Evolutionary conservation across 202 grass and related monocot species (phyloP).

Genomic region (Eragrostis tef): DNA sequence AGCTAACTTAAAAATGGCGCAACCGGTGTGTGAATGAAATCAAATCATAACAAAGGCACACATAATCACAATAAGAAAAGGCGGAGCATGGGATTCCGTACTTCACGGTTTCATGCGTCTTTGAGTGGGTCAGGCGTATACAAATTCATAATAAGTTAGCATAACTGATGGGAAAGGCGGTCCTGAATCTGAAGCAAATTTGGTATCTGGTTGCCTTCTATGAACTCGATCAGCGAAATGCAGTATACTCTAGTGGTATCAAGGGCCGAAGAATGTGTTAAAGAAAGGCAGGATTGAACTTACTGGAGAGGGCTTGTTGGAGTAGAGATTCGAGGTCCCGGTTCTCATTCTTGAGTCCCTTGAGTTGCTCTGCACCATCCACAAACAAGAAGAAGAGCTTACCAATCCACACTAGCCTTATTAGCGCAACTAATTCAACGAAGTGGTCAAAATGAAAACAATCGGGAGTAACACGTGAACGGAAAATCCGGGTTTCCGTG

Average conservation of each 20-base stretch:
- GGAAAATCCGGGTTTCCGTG: background rate
- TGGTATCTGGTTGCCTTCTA: background rate
- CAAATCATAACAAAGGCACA: background rate
- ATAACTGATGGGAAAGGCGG: background rate
- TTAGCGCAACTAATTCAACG: background rate
- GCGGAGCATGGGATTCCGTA: background rate
- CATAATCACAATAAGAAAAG: background rate
- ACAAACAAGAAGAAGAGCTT: background rate
- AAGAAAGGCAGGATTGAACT: background rate
- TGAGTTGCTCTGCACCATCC: slow-evolving; percentile 55
- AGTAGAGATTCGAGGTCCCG: slow-evolving; percentile 49
- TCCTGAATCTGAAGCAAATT: background rate
- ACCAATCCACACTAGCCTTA: background rate
- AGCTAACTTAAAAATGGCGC: background rate
- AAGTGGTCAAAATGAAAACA: background rate
- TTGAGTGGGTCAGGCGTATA: background rate
- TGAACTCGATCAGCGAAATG: background rate
- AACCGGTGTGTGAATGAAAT: background rate
- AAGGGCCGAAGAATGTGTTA: slow-evolving; percentile 6
- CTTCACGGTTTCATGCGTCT: background rate
- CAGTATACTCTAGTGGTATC: background rate
- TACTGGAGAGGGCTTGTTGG: slow-evolving; percentile 54
- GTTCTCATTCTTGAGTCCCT: slow-evolving; percentile 42
- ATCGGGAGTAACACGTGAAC: too few species aligned
- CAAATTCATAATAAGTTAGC: background rate